Evolutionary conservation across 2,329 filamentous ascomycete species (phyloP).

Genomic region (Bisporella sp.): DNA sequence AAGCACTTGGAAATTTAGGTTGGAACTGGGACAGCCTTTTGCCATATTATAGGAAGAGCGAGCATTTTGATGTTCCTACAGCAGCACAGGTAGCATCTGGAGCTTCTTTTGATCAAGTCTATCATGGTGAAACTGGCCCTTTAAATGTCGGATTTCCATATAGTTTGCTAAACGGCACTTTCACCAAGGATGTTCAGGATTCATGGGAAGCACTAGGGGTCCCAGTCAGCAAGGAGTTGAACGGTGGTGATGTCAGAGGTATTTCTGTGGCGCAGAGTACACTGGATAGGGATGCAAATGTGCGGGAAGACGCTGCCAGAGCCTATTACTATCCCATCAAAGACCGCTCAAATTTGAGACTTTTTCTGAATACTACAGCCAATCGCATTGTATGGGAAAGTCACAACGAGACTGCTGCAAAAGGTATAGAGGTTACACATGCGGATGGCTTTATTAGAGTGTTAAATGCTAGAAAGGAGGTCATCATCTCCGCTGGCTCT

Average conservation of each 20-base stretch:
- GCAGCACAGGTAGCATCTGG: slow-evolving; percentile 1
- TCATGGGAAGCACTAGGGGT: slow-evolving; percentile 10
- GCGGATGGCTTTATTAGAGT: slow-evolving; percentile 6
- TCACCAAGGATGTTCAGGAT: slow-evolving; percentile 1
- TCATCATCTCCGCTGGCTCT: slow-evolving; percentile 25
- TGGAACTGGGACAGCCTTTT: slow-evolving; percentile 36
- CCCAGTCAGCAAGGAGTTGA: slow-evolving; percentile 7
- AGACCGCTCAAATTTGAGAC: slow-evolving; percentile 8
- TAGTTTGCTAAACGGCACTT: slow-evolving; percentile 8
- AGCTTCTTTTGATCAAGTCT: slow-evolving; percentile 7
- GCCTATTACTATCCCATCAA: slow-evolving; percentile 16
- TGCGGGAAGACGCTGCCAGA: slow-evolving; percentile 15
- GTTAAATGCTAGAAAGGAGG: slow-evolving; percentile 22
- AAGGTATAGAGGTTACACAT: slow-evolving; percentile 17
- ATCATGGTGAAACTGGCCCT: slow-evolving; percentile 12
- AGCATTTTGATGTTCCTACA: slow-evolving; percentile 18
- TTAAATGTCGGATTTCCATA: slow-evolving; percentile 14
- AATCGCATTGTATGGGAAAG: slow-evolving; percentile 9
- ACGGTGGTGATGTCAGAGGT: slow-evolving; percentile 12
- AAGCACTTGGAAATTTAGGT: slow-evolving; percentile 33
- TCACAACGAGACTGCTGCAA: slow-evolving; percentile 29
- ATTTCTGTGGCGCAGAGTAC: slow-evolving; percentile 11
- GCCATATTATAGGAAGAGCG: slow-evolving; percentile 35
- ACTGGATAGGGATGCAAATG: slow-evolving; percentile 18
- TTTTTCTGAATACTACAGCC: slow-evolving; percentile 13